These are phyloP conservation scores for Spathaspora boniae DNA, from an alignment of 805 yeast genomes.

Conservation along the genomic window DNA sequence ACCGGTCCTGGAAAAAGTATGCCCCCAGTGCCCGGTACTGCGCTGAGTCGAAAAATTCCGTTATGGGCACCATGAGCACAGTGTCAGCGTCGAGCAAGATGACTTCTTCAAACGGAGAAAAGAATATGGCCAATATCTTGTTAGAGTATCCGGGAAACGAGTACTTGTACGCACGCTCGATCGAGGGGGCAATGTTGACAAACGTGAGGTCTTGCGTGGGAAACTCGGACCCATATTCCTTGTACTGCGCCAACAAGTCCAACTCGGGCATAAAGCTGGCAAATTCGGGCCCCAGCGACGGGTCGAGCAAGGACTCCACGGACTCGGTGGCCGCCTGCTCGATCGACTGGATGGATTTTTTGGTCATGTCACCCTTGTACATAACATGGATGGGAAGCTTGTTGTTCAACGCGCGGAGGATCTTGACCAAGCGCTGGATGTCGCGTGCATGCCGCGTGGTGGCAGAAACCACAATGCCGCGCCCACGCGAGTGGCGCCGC, in stretches of 20 bases:
- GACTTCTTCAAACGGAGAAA: slow-evolving; percentile 31
- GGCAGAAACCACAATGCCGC: slow-evolving; percentile 32
- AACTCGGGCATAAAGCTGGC: slow-evolving; percentile 18
- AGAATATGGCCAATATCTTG: slow-evolving; percentile 33
- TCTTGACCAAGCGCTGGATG: slow-evolving; percentile 20
- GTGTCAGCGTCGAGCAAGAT: slow-evolving; percentile 40
- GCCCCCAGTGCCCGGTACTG: slow-evolving; percentile 18
- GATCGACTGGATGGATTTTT: slow-evolving; percentile 19
- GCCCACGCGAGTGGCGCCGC: slow-evolving; percentile 27
- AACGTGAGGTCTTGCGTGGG: slow-evolving; percentile 27
- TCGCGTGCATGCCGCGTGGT: slow-evolving; percentile 22
- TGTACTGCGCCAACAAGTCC: slow-evolving; percentile 11
- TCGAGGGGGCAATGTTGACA: slow-evolving; percentile 19
- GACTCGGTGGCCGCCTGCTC: slow-evolving; percentile 17
- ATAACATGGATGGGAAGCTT: slow-evolving; percentile 31
- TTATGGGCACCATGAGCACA: slow-evolving; percentile 26
- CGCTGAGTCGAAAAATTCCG: slow-evolving; percentile 13
- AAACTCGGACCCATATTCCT: slow-evolving; percentile 17
- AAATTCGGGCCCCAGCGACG: slow-evolving; percentile 15
- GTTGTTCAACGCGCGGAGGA: slow-evolving; percentile 30
- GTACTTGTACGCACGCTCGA: slow-evolving; percentile 15
- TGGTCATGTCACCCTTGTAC: slow-evolving; percentile 22
- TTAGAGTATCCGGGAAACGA: slow-evolving; percentile 31
- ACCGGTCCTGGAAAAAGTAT: slow-evolving; percentile 22
- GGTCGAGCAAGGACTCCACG: slow-evolving; percentile 13